Percentiles rank a stretch among this genome's conserved stretches.
These are phyloP conservation scores for Neoarthrinium moseri DNA, from an alignment of 2,329 filamentous ascomycete species.

Conservation along the genomic window DNA sequence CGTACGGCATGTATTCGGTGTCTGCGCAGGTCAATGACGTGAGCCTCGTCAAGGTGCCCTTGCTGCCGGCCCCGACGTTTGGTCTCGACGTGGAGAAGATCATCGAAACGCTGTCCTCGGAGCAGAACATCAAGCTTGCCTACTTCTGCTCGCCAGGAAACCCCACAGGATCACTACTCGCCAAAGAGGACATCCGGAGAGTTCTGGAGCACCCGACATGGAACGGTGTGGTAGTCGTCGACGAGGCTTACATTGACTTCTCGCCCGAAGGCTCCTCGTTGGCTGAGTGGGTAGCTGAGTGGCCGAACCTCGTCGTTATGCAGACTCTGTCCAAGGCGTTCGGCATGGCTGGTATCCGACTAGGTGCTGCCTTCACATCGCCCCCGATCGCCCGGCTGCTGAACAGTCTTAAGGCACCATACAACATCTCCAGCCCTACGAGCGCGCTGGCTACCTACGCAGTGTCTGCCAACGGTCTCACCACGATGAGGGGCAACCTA, in stretches of 20 bases:
- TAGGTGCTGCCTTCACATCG: slow-evolving; percentile 82
- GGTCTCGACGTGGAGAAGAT: slow-evolving; percentile 71
- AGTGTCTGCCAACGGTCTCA: slow-evolving; percentile 64
- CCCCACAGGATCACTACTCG: slow-evolving; percentile 78
- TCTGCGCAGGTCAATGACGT: slow-evolving; percentile 95
- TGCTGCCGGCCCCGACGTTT: slow-evolving; percentile 72
- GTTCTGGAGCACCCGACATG: slow-evolving; percentile 85
- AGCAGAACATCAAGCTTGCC: slow-evolving; percentile 73
- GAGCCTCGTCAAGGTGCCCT: slow-evolving; percentile 78
- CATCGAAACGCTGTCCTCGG: slow-evolving; percentile 57
- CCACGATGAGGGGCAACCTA: slow-evolving; percentile 69
- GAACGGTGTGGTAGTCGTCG: slow-evolving; percentile 88
- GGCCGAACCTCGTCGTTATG: slow-evolving; percentile 95
- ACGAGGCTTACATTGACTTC: slow-evolving; percentile 97
- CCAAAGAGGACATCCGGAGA: slow-evolving; percentile 69
- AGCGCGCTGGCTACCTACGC: slow-evolving; percentile 76
- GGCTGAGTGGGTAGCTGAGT: slow-evolving; percentile 87
- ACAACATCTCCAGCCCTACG: slow-evolving; percentile 90
- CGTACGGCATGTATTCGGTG: slow-evolving; percentile 97
- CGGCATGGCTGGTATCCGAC: slow-evolving; percentile 86
- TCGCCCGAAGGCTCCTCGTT: slow-evolving; percentile 75
- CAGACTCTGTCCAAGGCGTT: slow-evolving; percentile 99
- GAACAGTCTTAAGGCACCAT: slow-evolving; percentile 93
- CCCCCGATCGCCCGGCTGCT: slow-evolving; percentile 74
- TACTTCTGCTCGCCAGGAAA: slow-evolving; percentile 97